Base-by-base conservation (phyloP, 768 basidiomycete species). In the Steccherinum ochraceum region DNA sequence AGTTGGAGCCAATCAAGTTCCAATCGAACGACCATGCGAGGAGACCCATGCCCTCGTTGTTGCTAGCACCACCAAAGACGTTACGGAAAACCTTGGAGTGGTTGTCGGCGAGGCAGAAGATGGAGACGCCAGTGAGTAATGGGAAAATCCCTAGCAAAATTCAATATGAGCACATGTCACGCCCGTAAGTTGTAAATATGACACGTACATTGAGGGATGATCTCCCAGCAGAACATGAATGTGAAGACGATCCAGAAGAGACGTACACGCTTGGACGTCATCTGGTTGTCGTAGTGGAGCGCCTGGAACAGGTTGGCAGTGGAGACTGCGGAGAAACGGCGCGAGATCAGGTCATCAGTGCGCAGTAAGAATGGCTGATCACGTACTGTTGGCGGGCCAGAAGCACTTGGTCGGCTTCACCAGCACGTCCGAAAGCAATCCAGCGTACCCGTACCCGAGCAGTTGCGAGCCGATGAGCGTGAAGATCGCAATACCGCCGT, bases 21-120 rank as follows among this genome's bases (percentile, higher is more conserved):
- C 83, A 84, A 58, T 85, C 83, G 12, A 84, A 65, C 54, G 71
- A 81, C 39, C 83, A 60, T 1, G 81, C 73, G 41, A 84, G 74
- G 47, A 78, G 64, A 11, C 81, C 83, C 40, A 84, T 72, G 5
- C 82, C 81, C 62, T 83, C 81, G 49, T 84, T 64, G 57, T 64
- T 64, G 55, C 57, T 59, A 11, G 82, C 49, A 73, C 81, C 60
- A 39, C 58, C 59, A 46, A 62, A 60, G 26, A 64, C 50, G 47
- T 58, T 60, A 19, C 59, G 51, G 54, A 62, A 59, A 3, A 63
- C 60, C 0, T 56, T 45, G 56, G 55, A 60, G 44, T 42, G 25
- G 58, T 64, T 64, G 55, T 64, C 71, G 27, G 64, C 67, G 45
- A 66, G 54, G 51, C 67, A 69, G 63, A 69, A 69, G 60, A 68